A percentile compares a stretch with the other conserved stretches of the same genome.
Evolutionary conservation across 139 green algal species (phyloP).

Genomic region (Picochlorum sp.): DNA sequence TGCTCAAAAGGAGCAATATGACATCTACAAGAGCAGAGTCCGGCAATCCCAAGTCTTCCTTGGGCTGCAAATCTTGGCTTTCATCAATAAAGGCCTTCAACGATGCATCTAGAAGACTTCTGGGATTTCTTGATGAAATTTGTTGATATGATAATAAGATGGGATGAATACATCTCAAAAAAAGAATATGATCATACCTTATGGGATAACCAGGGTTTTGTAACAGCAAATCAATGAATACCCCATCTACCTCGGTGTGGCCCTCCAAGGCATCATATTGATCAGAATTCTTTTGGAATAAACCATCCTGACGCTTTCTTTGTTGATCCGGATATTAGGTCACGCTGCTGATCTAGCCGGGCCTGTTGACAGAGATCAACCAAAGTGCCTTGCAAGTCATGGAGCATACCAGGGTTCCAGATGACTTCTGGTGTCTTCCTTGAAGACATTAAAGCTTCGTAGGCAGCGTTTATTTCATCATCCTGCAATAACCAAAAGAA

Average conservation of each 20-base stretch:
- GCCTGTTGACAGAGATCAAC: slow-evolving; percentile 35
- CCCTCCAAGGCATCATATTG: slow-evolving; percentile 35
- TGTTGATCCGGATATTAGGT: slow-evolving; percentile 10
- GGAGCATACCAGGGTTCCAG: slow-evolving; percentile 61
- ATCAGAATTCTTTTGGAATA: slow-evolving; percentile 30
- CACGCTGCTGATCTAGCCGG: slow-evolving; percentile 32
- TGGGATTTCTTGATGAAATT: too few species aligned
- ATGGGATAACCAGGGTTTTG: slow-evolving; percentile 72
- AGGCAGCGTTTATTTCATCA: slow-evolving; percentile 34
- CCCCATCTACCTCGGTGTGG: slow-evolving; percentile 72
- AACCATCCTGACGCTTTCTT: slow-evolving; percentile 28
- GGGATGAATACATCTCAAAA: too few species aligned
- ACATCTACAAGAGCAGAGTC: slow-evolving; percentile 18
- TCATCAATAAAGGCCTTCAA: too few species aligned
- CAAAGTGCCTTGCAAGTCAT: slow-evolving; percentile 41
- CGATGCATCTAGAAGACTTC: too few species aligned
- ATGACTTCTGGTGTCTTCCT: slow-evolving; percentile 77
- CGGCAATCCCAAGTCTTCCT: neutral
- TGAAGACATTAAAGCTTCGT: slow-evolving; percentile 39
- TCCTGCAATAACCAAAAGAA: slow-evolving; percentile 33
- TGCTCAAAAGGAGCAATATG: slow-evolving; percentile 57
- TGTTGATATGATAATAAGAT: too few species aligned
- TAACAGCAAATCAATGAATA: slow-evolving; percentile 87
- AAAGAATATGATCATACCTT: neutral
- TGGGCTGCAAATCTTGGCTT: neutral